A percentile compares a stretch with the other conserved stretches of the same genome.
Conservation (phyloP, 257 asterid species). For the Nicotiana undulata region DNA sequence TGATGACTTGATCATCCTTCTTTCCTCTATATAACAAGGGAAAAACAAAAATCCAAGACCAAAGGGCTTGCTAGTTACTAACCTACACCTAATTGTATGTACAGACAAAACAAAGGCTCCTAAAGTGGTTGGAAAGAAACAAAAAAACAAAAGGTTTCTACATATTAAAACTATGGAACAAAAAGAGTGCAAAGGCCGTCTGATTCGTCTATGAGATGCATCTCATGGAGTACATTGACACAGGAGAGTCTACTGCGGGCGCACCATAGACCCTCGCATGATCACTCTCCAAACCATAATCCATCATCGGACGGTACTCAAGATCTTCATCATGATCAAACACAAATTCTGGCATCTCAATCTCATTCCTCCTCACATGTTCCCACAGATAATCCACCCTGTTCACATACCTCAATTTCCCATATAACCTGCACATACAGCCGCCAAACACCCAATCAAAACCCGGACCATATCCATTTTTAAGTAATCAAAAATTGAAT, state of each 20-base stretch:
- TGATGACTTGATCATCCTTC: neutral
- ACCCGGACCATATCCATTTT: no score
- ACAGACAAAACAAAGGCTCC: neutral
- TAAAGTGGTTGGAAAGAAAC: neutral
- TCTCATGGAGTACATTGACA: constrained; percentile 61
- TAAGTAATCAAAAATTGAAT: neutral
- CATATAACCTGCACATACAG: constrained; percentile 38
- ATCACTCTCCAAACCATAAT: constrained; percentile 82
- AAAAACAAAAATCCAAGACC: neutral
- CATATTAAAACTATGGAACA: neutral
- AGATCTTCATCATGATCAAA: constrained; percentile 73
- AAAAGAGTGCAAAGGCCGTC: neutral
- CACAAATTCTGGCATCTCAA: constrained; percentile 79
- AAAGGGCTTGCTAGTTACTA: neutral
- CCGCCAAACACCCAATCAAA: neutral
- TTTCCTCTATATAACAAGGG: neutral
- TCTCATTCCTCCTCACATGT: constrained; percentile 50
- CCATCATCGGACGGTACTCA: constrained; percentile 57
- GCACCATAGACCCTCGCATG: constrained; percentile 46
- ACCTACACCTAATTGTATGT: neutral
- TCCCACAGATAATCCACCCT: constrained; percentile 76
- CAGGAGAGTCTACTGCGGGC: constrained; percentile 29
- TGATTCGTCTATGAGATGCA: constrained; percentile 42
- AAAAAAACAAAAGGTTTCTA: neutral
- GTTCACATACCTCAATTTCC: constrained; percentile 60